A percentile compares a stretch with the other conserved stretches of the same genome.
Evolutionary conservation across 495 filamentous ascomycete genomes (phyloP).

Genomic region (Talaromyces wortmannii): DNA sequence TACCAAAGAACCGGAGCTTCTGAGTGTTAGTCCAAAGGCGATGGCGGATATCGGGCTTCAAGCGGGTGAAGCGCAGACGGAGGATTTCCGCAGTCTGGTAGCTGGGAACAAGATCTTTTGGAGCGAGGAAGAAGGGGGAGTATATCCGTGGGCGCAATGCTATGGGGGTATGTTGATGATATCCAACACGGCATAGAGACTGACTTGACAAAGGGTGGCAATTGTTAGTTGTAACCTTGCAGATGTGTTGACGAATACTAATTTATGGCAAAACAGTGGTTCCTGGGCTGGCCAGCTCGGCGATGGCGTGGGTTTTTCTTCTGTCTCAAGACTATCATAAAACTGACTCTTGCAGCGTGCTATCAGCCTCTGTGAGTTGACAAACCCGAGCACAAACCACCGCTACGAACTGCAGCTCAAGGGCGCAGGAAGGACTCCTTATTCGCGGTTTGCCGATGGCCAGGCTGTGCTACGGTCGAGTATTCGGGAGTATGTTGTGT

Average conservation of each 20-base stretch:
- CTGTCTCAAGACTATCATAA: neutral
- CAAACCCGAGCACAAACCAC: conserved; percentile 61
- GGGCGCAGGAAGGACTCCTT: conserved; percentile 87
- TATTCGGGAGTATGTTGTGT: conserved; percentile 90
- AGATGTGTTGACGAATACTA: neutral
- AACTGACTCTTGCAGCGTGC: conserved; percentile 48
- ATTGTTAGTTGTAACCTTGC: conserved; percentile 28
- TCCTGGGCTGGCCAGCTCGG: conserved; percentile 94
- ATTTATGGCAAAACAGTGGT: conserved; percentile 42
- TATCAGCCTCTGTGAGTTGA: conserved; percentile 87
- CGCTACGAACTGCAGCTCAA: conserved; percentile 92
- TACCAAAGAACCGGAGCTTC: conserved; percentile 63
- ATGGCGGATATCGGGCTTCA: conserved; percentile 72
- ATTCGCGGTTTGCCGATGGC: conserved; percentile 95
- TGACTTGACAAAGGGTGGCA: conserved; percentile 37
- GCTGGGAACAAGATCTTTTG: conserved; percentile 71
- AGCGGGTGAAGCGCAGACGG: conserved; percentile 54
- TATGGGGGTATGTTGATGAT: conserved; percentile 62
- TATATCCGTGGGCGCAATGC: conserved; percentile 97
- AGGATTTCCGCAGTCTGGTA: conserved; percentile 71
- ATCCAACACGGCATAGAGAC: neutral
- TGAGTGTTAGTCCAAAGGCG: conserved; percentile 69
- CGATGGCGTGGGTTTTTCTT: conserved; percentile 54
- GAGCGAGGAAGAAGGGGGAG: conserved; percentile 51
- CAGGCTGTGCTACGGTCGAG: conserved; percentile 87